Evolutionary conservation across 2,329 filamentous ascomycete genomes (phyloP).

Genomic region (Colletotrichum sp.): DNA sequence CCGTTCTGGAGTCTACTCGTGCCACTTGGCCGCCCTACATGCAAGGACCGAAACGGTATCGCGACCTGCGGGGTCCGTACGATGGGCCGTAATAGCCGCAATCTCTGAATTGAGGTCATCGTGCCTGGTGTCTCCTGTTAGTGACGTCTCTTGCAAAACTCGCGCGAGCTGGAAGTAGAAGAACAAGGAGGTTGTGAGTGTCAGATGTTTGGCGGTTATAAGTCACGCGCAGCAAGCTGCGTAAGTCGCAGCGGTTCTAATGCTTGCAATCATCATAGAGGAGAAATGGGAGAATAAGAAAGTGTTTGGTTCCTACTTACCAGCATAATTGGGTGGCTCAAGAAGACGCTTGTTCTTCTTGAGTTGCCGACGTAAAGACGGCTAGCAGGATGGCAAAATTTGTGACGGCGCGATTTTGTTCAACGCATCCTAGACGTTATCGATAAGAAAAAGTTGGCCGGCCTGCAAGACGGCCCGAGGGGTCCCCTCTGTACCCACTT

Average conservation of each 20-base stretch:
- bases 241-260: constrained; percentile 59
- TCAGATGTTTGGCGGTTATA: constrained; percentile 46
- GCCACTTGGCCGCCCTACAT: constrained; percentile 3
- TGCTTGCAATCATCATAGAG: constrained; percentile 39
- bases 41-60: constrained; percentile 5
- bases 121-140: constrained; percentile 19
- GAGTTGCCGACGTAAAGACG: not conserved
- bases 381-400: not conserved
- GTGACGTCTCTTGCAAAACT: constrained; percentile 24
- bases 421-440: not conserved
- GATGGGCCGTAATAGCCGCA: constrained; percentile 32
- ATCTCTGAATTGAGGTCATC: constrained; percentile 42
- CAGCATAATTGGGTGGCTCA: constrained; percentile 10
- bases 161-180: constrained; percentile 9
- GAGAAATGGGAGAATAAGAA: not conserved
- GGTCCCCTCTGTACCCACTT: not conserved
- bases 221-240: constrained; percentile 49
- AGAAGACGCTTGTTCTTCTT: constrained; percentile 18
- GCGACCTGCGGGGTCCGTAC: constrained; percentile 19
- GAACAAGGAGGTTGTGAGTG: constrained; percentile 1
- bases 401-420: not conserved
- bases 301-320: not conserved
- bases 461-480: constrained; percentile 6
- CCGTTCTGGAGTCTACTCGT: constrained; percentile 10
- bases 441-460: constrained; percentile 4